phyloP scores from a whole-genome alignment of 352 stramenopile genomes.

The Elongisporangium prolatum region DNA sequence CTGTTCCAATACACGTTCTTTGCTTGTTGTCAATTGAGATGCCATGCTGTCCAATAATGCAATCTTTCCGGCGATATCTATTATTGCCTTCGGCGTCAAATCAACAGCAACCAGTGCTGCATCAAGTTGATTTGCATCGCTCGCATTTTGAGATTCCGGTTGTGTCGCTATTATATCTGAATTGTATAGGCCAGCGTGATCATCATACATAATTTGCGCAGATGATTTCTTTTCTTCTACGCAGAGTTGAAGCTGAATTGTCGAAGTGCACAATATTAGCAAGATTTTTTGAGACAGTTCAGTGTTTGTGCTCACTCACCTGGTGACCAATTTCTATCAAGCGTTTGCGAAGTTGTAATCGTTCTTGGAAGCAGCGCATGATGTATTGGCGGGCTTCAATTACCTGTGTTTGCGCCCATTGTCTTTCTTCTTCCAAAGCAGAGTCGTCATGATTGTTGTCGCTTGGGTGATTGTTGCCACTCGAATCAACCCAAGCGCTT shows the following conservation, averaged over 20 bases:
- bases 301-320: constrained; percentile 8
- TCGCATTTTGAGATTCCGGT: not conserved
- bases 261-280: not conserved
- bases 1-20: constrained; percentile 24
- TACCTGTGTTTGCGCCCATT: constrained; percentile 4
- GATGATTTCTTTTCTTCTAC: not conserved
- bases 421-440: not conserved
- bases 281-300: not conserved
- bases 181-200: not conserved
- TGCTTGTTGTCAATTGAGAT: constrained; percentile 20
- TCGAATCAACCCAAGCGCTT: not conserved
- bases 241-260: not conserved
- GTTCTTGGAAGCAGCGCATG: constrained; percentile 82
- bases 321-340: constrained; percentile 83
- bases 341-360: constrained; percentile 63
- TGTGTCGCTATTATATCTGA: not conserved
- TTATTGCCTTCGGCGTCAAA: not conserved
- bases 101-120: not conserved
- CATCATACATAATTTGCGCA: not conserved
- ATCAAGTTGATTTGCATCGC: not conserved
- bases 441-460: constrained; percentile 16
- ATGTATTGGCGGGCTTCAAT: constrained; percentile 65
- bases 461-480: constrained; percentile 4
- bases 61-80: not conserved
- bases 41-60: not conserved